Percentiles rank a stretch among this genome's conserved stretches.
phyloP scores from a whole-genome alignment of 768 basidiomycete genomes.

The Roridomyces roridus region DNA sequence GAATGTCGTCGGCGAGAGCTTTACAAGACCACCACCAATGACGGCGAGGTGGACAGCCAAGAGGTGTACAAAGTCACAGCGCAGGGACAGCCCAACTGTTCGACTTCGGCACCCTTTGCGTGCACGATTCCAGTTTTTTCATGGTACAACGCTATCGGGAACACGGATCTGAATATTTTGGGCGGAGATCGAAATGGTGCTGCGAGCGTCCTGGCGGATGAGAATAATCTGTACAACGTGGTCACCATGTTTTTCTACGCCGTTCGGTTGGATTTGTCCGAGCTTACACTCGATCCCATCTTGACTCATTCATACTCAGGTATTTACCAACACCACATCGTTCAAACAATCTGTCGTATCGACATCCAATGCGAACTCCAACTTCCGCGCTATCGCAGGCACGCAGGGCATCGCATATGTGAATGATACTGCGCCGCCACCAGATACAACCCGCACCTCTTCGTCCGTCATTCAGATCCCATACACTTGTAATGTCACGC shows the following conservation, averaged over 20 bases:
- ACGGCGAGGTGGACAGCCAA: background rate
- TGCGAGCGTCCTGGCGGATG: background rate
- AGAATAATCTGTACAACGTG: slow-evolving; percentile 11
- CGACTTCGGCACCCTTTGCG: background rate
- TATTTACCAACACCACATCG: slow-evolving; percentile 16
- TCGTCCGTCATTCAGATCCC: slow-evolving; percentile 8
- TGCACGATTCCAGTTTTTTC: slow-evolving; percentile 1
- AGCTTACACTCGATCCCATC: too few relatives aligned
- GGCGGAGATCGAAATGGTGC: too few relatives aligned
- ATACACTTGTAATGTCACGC: slow-evolving; percentile 13
- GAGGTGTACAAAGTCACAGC: slow-evolving; percentile 7
- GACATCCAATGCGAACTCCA: background rate
- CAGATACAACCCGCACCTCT: background rate
- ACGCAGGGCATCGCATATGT: slow-evolving; percentile 14
- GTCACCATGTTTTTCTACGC: slow-evolving; percentile 12
- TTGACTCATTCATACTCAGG: background rate
- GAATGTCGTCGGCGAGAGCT: too few relatives aligned
- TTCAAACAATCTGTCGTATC: background rate
- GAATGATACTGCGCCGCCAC: background rate
- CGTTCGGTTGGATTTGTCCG: slow-evolving; percentile 16
- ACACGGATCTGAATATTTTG: slow-evolving; percentile 17
- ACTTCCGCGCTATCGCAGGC: slow-evolving; percentile 7
- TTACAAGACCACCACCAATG: background rate
- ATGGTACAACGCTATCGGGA: slow-evolving; percentile 14
- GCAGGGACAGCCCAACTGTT: background rate